phyloP scores from a whole-genome alignment of 805 yeast genomes.

The Yarrowia yakushimensis region DNA sequence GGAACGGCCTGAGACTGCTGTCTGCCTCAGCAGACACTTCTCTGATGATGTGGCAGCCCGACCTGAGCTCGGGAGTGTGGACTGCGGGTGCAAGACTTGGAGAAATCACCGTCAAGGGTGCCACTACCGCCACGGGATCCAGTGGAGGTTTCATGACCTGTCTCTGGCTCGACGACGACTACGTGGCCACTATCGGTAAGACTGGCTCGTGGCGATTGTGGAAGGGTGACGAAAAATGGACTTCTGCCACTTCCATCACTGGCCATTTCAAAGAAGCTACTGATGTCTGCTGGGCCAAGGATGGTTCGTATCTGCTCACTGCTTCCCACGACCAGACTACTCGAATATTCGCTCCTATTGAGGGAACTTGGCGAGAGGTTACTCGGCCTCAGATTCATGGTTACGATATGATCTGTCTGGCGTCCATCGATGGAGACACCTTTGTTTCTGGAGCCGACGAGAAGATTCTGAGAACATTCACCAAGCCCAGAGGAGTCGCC shows the following conservation, averaged over 20 bases:
- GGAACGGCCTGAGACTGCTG: conserved; percentile 64
- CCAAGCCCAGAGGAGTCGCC: conserved; percentile 78
- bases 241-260: conserved; percentile 51
- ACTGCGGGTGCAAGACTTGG: conserved; percentile 76
- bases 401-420: conserved; percentile 85
- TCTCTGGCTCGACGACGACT: conserved; percentile 57
- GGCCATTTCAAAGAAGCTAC: conserved; percentile 76
- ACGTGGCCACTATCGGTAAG: conserved; percentile 73
- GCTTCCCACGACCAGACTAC: conserved; percentile 95
- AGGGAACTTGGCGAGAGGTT: conserved; percentile 75
- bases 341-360: conserved; percentile 57
- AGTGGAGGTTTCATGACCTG: conserved; percentile 69
- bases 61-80: conserved; percentile 85
- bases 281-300: conserved; percentile 65
- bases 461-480: conserved; percentile 83
- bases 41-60: conserved; percentile 91
- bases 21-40: conserved; percentile 94
- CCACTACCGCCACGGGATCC: conserved; percentile 97
- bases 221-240: conserved; percentile 43
- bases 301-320: conserved; percentile 63
- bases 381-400: conserved; percentile 98
- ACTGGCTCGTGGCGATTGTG: conserved; percentile 92
- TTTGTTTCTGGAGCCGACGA: conserved; percentile 97
- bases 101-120: conserved; percentile 91
- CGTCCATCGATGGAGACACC: conserved; percentile 53